Percentiles rank a stretch among this genome's conserved stretches.
Conservation (phyloP, 2,329 filamentous ascomycete species). For the Raffaelea arxii region DNA sequence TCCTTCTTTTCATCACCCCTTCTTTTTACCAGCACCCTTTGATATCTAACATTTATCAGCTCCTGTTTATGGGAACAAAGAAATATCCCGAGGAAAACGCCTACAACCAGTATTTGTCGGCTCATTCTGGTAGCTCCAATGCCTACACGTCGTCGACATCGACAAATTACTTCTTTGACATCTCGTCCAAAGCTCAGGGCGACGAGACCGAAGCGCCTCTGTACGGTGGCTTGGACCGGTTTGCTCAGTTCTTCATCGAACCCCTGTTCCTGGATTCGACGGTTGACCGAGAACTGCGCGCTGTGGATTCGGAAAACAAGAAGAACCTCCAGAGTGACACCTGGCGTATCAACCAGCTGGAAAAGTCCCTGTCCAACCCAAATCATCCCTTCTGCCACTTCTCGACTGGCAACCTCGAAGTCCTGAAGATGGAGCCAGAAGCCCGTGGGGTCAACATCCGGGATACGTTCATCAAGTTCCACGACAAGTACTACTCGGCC, state of each 20-base stretch:
- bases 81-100: constrained; percentile 96
- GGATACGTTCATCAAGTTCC: constrained; percentile 87
- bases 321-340: constrained; percentile 89
- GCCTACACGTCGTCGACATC: constrained; percentile 89
- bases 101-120: constrained; percentile 85
- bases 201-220: constrained; percentile 49
- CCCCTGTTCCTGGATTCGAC: constrained; percentile 80
- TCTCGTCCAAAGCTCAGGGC: constrained; percentile 68
- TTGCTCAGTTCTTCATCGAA: constrained; percentile 87
- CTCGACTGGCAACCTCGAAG: constrained; percentile 80
- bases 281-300: constrained; percentile 75
- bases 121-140: constrained; percentile 86
- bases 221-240: constrained; percentile 77
- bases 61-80: constrained; percentile 97
- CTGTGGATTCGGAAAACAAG: constrained; percentile 94
- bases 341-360: constrained; percentile 80
- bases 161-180: constrained; percentile 97
- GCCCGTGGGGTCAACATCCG: constrained; percentile 73
- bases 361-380: constrained; percentile 79
- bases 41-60: constrained; percentile 24
- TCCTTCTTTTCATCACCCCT: constrained; percentile 1
- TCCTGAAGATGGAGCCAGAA: constrained; percentile 74
- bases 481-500: constrained; percentile 80
- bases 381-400: constrained; percentile 87
- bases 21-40: background rate